Evolutionary conservation across 106 monocot species (phyloP).

Genomic region (Phalaenopsis equestris): DNA sequence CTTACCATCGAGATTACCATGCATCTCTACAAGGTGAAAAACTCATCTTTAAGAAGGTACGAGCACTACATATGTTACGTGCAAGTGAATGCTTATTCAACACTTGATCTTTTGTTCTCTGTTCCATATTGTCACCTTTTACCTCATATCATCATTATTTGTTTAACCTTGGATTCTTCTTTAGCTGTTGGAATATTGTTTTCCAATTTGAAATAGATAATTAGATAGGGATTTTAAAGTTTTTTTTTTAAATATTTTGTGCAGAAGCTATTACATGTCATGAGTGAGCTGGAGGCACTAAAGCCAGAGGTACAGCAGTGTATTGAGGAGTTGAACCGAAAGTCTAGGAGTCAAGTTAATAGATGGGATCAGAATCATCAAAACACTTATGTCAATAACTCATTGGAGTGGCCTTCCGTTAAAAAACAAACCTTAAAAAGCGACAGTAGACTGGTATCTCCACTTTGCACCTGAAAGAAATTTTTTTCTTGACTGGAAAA

Average conservation of each 20-base stretch:
- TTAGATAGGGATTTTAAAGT: not conserved
- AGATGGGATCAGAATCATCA: conserved; percentile 25
- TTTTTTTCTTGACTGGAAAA: not conserved
- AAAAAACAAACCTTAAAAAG: conserved; percentile 22
- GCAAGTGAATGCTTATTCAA: not conserved
- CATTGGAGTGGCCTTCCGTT: conserved; percentile 43
- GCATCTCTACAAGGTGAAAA: conserved; percentile 31
- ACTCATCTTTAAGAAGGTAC: conserved; percentile 38
- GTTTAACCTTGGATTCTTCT: not conserved
- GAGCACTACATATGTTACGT: conserved; percentile 1
- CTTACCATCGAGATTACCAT: conserved; percentile 52
- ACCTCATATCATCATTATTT: not conserved
- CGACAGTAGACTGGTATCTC: conserved; percentile 32
- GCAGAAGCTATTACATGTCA: conserved; percentile 50
- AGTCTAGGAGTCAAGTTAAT: conserved; percentile 34
- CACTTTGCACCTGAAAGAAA: not conserved
- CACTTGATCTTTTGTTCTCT: not conserved
- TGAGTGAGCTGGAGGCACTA: conserved; percentile 65
- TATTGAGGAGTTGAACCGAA: conserved; percentile 59
- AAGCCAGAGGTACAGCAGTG: conserved; percentile 58
- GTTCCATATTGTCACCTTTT: not conserved
- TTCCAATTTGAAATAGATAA: not conserved
- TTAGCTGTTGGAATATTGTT: not conserved
- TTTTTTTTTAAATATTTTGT: conserved; percentile 1
- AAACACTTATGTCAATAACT: conserved; percentile 19